Conservation (phyloP, 2,329 filamentous ascomycete species). For the Aspergillus intermedius region DNA sequence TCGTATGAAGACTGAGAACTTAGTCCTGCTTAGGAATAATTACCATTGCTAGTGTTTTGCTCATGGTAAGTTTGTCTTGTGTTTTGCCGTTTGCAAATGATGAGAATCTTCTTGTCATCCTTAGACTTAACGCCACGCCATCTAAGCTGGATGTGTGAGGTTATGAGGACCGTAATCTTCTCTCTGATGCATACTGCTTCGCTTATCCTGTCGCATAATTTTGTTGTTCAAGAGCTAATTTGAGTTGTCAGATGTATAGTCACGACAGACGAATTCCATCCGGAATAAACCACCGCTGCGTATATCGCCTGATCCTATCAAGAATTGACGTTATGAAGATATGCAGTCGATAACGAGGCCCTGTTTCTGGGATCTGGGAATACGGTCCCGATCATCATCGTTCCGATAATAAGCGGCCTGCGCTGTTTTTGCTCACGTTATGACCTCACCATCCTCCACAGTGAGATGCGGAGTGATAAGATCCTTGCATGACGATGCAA, state of each 20-base stretch:
- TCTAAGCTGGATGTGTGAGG: conserved; percentile 31
- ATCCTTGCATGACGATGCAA: too few relatives aligned
- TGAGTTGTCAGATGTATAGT: not conserved
- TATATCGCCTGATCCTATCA: not conserved
- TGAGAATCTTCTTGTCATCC: conserved; percentile 89
- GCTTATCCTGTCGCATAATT: not conserved
- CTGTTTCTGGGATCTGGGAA: too few relatives aligned
- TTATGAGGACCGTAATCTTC: conserved; percentile 42
- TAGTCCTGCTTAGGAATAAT: not conserved
- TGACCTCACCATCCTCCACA: too few relatives aligned
- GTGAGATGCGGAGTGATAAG: too few relatives aligned
- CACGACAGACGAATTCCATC: not conserved
- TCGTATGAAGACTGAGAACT: conserved; percentile 31
- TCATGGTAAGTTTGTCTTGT: not conserved
- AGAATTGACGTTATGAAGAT: too few relatives aligned
- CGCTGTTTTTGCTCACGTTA: too few relatives aligned
- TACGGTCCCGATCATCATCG: too few relatives aligned
- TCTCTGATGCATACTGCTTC: conserved; percentile 30
- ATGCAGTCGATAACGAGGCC: too few relatives aligned
- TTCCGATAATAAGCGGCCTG: too few relatives aligned
- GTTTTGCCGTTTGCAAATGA: conserved; percentile 28
- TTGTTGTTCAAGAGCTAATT: not conserved
- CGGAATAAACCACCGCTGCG: not conserved
- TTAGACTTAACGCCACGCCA: conserved; percentile 67
- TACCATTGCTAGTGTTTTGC: not conserved